These are phyloP conservation scores for Pichia sp. DNA, from an alignment of 1,139 yeast species.

Conservation along the genomic window DNA sequence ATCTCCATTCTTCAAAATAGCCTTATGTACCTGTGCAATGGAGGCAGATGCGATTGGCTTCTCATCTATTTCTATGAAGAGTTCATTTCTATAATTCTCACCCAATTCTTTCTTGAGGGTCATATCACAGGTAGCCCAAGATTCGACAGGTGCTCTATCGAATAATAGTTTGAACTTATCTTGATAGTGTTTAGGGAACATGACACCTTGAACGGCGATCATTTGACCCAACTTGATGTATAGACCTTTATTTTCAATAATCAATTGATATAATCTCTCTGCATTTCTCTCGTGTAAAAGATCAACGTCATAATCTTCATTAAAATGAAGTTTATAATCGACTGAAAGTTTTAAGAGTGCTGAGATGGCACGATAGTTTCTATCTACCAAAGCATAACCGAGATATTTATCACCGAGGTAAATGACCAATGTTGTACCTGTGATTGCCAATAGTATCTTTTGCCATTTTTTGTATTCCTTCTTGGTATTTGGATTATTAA, in stretches of 20 bases:
- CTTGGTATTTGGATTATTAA: too few relatives aligned
- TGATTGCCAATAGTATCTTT: conserved; percentile 8
- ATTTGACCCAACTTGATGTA: conserved; percentile 75
- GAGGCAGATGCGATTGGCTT: conserved; percentile 64
- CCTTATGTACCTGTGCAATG: conserved; percentile 68
- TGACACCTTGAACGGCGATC: conserved; percentile 60
- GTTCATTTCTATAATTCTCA: conserved; percentile 34
- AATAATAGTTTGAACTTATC: conserved; percentile 48
- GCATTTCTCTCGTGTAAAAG: conserved; percentile 58
- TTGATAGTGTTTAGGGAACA: conserved; percentile 60
- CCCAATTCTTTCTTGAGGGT: conserved; percentile 43
- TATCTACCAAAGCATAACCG: conserved; percentile 42
- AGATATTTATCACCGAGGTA: conserved; percentile 36
- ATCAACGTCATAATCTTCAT: conserved; percentile 36
- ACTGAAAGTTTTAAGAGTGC: conserved; percentile 46
- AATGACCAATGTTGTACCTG: conserved; percentile 14
- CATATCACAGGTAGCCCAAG: conserved; percentile 47
- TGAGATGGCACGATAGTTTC: conserved; percentile 48
- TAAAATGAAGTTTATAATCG: conserved; percentile 49
- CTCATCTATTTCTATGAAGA: conserved; percentile 43
- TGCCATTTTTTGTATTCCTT: too few relatives aligned
- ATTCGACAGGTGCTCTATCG: conserved; percentile 65
- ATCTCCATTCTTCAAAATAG: conserved; percentile 40
- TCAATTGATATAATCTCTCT: conserved; percentile 43
- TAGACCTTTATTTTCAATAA: conserved; percentile 58